Percentiles rank a stretch among this genome's conserved stretches.
Evolutionary conservation across 179 eudicot genomes (phyloP).

Genomic region (Silene coronaria): DNA sequence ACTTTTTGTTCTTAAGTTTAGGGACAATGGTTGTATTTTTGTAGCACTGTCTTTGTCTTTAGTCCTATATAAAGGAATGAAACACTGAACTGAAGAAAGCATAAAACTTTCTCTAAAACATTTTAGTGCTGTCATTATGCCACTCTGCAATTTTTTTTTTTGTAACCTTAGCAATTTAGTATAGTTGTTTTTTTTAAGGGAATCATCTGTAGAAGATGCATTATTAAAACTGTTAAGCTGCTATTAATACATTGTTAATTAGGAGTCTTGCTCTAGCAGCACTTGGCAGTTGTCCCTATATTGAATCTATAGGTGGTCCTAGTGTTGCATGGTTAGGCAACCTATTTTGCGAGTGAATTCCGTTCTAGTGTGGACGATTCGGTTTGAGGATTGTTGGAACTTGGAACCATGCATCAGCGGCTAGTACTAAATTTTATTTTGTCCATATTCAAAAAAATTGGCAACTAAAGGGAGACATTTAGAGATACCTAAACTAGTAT

Average conservation of each 20-base stretch:
- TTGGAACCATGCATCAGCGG: background rate
- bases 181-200: background rate
- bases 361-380: background rate
- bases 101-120: background rate
- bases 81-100: background rate
- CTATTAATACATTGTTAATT: background rate
- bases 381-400: background rate
- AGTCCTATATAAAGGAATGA: background rate
- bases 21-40: constrained; percentile 4
- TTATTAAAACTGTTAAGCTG: background rate
- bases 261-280: background rate
- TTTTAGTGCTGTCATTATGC: background rate
- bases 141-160: background rate
- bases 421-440: background rate
- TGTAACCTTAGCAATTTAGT: background rate
- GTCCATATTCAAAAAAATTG: background rate
- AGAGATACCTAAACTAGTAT: background rate
- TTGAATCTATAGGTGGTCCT: constrained; percentile 2
- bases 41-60: background rate
- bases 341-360: background rate
- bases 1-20: background rate
- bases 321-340: background rate
- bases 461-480: background rate
- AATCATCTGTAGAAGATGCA: background rate
- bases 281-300: background rate